Evolutionary conservation across 768 basidiomycete genomes (phyloP).

Genomic region (Crassisporium funariophilum): DNA sequence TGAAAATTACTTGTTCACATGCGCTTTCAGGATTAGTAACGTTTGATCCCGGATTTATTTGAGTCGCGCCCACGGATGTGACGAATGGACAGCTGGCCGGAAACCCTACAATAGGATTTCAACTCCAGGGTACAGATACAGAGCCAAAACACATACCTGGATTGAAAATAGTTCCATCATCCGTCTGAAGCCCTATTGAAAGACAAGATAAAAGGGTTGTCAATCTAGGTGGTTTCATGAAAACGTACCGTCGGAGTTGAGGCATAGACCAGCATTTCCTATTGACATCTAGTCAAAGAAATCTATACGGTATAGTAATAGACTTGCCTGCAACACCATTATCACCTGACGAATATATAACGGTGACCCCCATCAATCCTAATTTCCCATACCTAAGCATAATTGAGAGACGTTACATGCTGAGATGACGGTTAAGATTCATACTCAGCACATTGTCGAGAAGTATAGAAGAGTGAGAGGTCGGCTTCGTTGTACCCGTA

Average conservation of each 20-base stretch:
- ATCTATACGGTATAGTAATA: background rate
- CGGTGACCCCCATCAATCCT: constrained; percentile 58
- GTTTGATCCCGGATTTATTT: constrained; percentile 32
- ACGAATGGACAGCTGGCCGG: constrained; percentile 46
- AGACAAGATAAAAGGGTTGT: background rate
- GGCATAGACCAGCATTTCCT: constrained; percentile 32
- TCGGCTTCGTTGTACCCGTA: constrained; percentile 46
- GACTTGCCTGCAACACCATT: constrained; percentile 48
- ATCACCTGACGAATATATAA: constrained; percentile 63
- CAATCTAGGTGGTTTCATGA: background rate
- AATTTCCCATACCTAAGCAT: constrained; percentile 44
- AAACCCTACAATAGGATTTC: constrained; percentile 25
- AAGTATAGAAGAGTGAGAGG: constrained; percentile 34
- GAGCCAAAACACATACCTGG: constrained; percentile 12
- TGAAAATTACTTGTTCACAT: constrained; percentile 37
- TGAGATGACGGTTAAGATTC: constrained; percentile 6
- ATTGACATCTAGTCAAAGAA: background rate
- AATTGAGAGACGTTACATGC: background rate
- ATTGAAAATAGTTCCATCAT: constrained; percentile 42
- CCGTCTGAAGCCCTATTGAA: constrained; percentile 22
- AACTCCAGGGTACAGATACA: constrained; percentile 12
- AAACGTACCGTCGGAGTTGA: constrained; percentile 43
- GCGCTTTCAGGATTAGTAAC: constrained; percentile 36
- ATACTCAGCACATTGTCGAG: constrained; percentile 45
- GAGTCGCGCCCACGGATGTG: constrained; percentile 51